Evolutionary conservation across 1,284 basidiomycete species (phyloP).

Genomic region (Cerrena zonata): DNA sequence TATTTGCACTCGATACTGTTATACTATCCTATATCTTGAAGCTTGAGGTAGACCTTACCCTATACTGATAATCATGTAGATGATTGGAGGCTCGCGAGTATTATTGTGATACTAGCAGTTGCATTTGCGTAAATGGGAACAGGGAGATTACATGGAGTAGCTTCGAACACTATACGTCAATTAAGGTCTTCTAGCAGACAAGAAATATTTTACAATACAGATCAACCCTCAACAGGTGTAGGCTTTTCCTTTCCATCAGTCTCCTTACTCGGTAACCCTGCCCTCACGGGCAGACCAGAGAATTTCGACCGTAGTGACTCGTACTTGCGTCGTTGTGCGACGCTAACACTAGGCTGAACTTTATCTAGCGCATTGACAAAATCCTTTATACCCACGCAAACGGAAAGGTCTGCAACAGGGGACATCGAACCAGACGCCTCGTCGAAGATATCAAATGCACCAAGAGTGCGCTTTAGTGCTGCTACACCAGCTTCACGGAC

Average conservation of each 20-base stretch:
- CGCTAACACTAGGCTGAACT: constrained; percentile 82
- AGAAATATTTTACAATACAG: too few species aligned
- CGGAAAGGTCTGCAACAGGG: constrained; percentile 13
- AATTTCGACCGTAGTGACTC: constrained; percentile 75
- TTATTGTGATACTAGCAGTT: too few species aligned
- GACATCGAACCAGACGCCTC: constrained; percentile 11
- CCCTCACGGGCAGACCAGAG: constrained; percentile 43
- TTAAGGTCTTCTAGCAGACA: too few species aligned
- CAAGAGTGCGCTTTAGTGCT: constrained; percentile 71
- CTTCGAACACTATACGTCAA: too few species aligned
- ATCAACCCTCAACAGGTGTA: too few species aligned
- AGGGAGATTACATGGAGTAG: too few species aligned
- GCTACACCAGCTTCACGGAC: constrained; percentile 87
- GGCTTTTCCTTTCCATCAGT: neutral
- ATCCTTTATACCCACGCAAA: constrained; percentile 59
- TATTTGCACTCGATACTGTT: too few species aligned
- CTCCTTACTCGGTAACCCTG: neutral
- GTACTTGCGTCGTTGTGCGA: constrained; percentile 77
- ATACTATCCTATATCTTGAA: too few species aligned
- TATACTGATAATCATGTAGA: too few species aligned
- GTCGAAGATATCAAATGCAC: constrained; percentile 56
- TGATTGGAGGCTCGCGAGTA: too few species aligned
- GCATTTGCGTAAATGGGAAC: too few species aligned
- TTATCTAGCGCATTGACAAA: constrained; percentile 76
- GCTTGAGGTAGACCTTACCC: too few species aligned